phyloP scores from a whole-genome alignment of 176 grass and related monocot species.

The Cenchrus purpureus region DNA sequence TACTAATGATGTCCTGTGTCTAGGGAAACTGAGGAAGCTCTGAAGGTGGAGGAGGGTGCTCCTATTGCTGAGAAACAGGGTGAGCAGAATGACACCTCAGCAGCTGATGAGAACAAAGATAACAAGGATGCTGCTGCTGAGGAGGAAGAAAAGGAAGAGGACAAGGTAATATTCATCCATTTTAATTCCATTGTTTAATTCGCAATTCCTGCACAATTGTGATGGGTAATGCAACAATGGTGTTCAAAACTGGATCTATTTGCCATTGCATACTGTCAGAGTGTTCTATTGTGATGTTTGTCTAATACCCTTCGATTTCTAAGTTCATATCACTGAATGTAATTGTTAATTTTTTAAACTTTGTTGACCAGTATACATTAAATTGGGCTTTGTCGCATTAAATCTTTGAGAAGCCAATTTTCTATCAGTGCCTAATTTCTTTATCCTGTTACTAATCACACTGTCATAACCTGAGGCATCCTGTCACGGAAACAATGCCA shows the following conservation, averaged over 20 bases:
- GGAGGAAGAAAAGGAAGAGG: slow-evolving; percentile 86
- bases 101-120: slow-evolving; percentile 54
- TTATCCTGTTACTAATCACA: background rate
- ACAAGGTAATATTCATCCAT: slow-evolving; percentile 56
- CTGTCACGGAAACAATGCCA: background rate
- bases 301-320: background rate
- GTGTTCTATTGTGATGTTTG: background rate
- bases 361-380: background rate
- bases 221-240: background rate
- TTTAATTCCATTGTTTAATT: background rate
- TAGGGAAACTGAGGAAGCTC: slow-evolving; percentile 65
- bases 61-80: slow-evolving; percentile 52
- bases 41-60: slow-evolving; percentile 59
- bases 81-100: slow-evolving; percentile 42
- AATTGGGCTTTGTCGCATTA: background rate
- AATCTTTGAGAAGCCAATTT: background rate
- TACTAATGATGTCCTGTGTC: slow-evolving; percentile 21
- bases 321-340: background rate
- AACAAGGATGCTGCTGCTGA: slow-evolving; percentile 53
- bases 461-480: background rate
- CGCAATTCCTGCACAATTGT: background rate
- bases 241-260: background rate
- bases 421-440: background rate
- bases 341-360: slow-evolving; percentile 2
- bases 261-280: background rate